These are phyloP conservation scores for Exidia glandulosa DNA, from an alignment of 768 basidiomycete genomes.

Conservation along the genomic window DNA sequence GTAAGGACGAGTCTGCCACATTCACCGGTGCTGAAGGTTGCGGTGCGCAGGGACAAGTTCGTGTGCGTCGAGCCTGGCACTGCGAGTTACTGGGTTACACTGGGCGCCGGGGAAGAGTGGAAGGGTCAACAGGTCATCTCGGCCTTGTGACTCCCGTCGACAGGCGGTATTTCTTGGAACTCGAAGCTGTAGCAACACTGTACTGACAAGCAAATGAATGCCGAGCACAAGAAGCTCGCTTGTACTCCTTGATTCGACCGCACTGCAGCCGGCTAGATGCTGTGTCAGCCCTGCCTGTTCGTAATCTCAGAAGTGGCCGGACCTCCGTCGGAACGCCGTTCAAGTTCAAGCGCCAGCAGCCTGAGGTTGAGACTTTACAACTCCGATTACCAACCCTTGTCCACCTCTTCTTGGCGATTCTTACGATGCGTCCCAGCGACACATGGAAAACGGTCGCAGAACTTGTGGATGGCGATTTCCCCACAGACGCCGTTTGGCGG, in stretches of 20 bases:
- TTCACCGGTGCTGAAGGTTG: not conserved
- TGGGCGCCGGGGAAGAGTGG: slow-evolving; percentile 62
- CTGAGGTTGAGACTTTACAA: too few species aligned
- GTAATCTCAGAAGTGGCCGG: too few species aligned
- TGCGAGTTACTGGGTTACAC: slow-evolving; percentile 57
- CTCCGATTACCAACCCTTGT: too few species aligned
- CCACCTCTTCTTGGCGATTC: too few species aligned
- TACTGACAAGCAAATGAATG: too few species aligned
- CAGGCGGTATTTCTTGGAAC: not conserved
- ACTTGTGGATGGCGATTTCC: not conserved
- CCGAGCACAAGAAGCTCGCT: too few species aligned
- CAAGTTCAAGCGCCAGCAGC: too few species aligned
- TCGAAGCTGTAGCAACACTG: not conserved
- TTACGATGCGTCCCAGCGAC: not conserved
- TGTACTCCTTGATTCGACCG: too few species aligned
- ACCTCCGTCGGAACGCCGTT: too few species aligned
- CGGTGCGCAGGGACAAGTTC: slow-evolving; percentile 55
- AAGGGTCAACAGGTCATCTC: slow-evolving; percentile 62
- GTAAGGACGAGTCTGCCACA: too few species aligned
- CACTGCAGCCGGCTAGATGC: too few species aligned
- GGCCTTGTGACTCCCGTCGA: slow-evolving; percentile 17
- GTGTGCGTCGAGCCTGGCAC: slow-evolving; percentile 89
- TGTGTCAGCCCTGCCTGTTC: too few species aligned
- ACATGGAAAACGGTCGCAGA: not conserved
- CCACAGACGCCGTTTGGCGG: not conserved